Percentiles rank a stretch among this genome's conserved stretches.
Conservation (phyloP, 2,329 filamentous ascomycete species). For the Cordyceps pruinosa region DNA sequence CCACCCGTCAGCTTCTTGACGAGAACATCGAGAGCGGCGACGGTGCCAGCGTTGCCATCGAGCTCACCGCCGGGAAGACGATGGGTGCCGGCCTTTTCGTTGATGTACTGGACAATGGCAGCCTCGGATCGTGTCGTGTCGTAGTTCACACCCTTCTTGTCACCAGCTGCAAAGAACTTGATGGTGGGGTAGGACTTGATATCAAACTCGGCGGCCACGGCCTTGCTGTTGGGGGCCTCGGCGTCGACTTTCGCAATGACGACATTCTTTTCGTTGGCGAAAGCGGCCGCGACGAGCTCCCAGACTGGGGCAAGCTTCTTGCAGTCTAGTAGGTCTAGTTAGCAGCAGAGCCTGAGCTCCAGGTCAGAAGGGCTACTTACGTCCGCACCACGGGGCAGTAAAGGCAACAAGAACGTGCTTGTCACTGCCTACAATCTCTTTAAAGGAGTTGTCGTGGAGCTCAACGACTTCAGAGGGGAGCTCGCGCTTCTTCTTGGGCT, state of each 20-base stretch:
- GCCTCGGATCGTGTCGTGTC: constrained; percentile 68
- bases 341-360: not conserved
- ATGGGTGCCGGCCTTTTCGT: constrained; percentile 83
- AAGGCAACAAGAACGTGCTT: constrained; percentile 93
- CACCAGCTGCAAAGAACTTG: constrained; percentile 91
- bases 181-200: constrained; percentile 91
- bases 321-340: constrained; percentile 62
- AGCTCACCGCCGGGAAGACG: constrained; percentile 75
- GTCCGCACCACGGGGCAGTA: constrained; percentile 96
- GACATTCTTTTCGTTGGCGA: constrained; percentile 68
- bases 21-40: constrained; percentile 69
- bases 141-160: constrained; percentile 65
- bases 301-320: constrained; percentile 86
- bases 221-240: constrained; percentile 79
- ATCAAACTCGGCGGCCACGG: constrained; percentile 65
- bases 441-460: constrained; percentile 75
- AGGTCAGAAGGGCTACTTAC: constrained; percentile 51
- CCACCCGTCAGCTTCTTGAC: constrained; percentile 67
- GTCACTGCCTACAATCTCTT: constrained; percentile 68
- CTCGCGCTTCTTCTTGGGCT: constrained; percentile 68
- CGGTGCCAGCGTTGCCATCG: constrained; percentile 70
- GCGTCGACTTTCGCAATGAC: constrained; percentile 93
- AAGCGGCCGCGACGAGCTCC: constrained; percentile 81
- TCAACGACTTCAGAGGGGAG: constrained; percentile 69
- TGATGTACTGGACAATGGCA: constrained; percentile 73